A percentile compares a stretch with the other conserved stretches of the same genome.
Evolutionary conservation across 306 rosid genomes (phyloP).

Genomic region (Leucaena leucocephala): DNA sequence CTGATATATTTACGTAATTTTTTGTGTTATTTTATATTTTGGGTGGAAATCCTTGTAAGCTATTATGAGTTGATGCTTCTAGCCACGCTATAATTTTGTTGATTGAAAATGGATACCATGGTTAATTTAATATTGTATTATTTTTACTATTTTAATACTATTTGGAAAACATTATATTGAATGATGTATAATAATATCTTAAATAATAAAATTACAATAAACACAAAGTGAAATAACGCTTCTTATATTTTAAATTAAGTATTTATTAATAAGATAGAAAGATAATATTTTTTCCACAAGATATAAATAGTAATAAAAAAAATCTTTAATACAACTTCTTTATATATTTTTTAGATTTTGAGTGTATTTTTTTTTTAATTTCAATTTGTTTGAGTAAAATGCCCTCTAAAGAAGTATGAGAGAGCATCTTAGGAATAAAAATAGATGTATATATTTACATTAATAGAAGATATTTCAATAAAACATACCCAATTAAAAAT

Average conservation of each 20-base stretch:
- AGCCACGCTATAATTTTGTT: too few relatives aligned
- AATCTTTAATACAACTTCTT: not conserved
- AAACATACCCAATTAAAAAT: not conserved
- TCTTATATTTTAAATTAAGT: not conserved
- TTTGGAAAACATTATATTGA: not conserved
- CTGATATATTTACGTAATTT: too few relatives aligned
- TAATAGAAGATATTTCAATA: not conserved
- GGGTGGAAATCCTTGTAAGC: too few relatives aligned
- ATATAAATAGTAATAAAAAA: too few relatives aligned
- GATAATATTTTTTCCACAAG: not conserved
- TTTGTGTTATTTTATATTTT: too few relatives aligned
- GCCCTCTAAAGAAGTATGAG: not conserved
- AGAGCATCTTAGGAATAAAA: not conserved
- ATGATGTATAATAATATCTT: not conserved
- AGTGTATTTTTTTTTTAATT: not conserved
- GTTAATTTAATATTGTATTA: too few relatives aligned
- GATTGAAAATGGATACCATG: too few relatives aligned
- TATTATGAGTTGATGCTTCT: too few relatives aligned
- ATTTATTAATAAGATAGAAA: not conserved
- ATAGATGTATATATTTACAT: not conserved
- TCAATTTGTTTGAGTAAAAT: too few relatives aligned
- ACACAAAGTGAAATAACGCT: not conserved
- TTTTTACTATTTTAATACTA: too few relatives aligned
- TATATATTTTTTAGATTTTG: too few relatives aligned
- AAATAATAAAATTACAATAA: not conserved